Evolutionary conservation across 1,139 yeast species (phyloP), one percentile per base, ranked within the genome.

Genomic region (Pichia sp.): DNA sequence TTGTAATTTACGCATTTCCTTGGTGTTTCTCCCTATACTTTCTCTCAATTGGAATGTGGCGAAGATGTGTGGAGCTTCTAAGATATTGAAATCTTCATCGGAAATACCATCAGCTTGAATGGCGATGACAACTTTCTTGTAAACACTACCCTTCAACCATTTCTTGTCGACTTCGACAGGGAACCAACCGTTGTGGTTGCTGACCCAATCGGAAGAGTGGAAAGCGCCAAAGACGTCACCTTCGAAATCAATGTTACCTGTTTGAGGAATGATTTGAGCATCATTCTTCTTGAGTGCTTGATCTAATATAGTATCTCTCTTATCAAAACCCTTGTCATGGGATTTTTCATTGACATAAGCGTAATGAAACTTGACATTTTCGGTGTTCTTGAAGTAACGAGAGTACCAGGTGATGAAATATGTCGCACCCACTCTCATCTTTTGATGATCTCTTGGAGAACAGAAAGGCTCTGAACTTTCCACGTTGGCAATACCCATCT

Each of bases 341-440:
- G 70, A 61, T 30, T 73, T 67, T 56, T 83, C 88, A 58, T 77
- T 79, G 39, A 86, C 76, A 55, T 77, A 79, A 1, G 85, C 81
- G 53, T 85, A 71, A 62, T 85, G 94, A 30, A 88, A 58, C 57
- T 79, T 79, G 14, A 87, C 91, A 32, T 78, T 76, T 40, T 76
- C 68, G 24, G 76, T 82, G 30, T 66, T 68, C 52, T 75, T 76
- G 60, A 82, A 87, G 58, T 62, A 75, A 44, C 75, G 72, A 2
- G 91, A 75, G 66, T 71, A 89, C 96, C 96, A 89, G 11, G 93
- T 81, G 45, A 86, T 67, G 61, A 90, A 89, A 60, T 86, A 85
- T 0, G 86, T 77, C 49, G 74, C 67, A 35, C 76, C 95, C 52
- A 76, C 65, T 53, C 76, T 74, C 67, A 84, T 71, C 35, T 68